Evolutionary conservation across 2,329 filamentous ascomycete genomes (phyloP).

Genomic region (Phoma herbarum): DNA sequence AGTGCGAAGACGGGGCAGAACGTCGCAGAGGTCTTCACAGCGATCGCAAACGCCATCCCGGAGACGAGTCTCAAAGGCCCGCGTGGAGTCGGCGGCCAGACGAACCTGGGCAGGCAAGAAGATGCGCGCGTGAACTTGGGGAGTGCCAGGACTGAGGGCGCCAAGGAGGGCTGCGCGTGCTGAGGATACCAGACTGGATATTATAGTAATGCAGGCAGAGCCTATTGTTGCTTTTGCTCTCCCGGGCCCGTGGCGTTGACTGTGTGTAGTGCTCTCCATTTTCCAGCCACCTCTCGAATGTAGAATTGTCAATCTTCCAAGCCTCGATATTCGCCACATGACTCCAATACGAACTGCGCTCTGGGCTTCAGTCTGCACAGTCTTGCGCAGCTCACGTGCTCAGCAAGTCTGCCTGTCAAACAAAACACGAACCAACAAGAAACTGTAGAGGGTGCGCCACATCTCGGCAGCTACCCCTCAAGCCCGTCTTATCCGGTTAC

Average conservation of each 20-base stretch:
- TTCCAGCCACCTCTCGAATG: not conserved
- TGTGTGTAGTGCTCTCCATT: slow-evolving; percentile 12
- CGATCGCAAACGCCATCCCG: slow-evolving; percentile 97
- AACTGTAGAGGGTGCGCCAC: slow-evolving; percentile 4
- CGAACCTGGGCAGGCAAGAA: slow-evolving; percentile 64
- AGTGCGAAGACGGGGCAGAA: slow-evolving; percentile 96
- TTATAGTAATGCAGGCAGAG: slow-evolving; percentile 18
- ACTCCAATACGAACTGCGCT: not conserved
- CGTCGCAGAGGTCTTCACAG: slow-evolving; percentile 95
- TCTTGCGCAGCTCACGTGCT: not conserved
- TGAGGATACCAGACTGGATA: slow-evolving; percentile 51
- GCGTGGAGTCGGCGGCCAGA: slow-evolving; percentile 70
- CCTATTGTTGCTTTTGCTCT: slow-evolving; percentile 8
- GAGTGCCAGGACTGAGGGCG: slow-evolving; percentile 73
- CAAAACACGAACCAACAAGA: not conserved
- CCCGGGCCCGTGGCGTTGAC: slow-evolving; percentile 1
- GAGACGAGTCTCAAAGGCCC: slow-evolving; percentile 94
- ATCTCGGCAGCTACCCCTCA: slow-evolving; percentile 3
- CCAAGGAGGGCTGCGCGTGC: slow-evolving; percentile 92
- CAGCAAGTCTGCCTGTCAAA: slow-evolving; percentile 1
- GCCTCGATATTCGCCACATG: not conserved
- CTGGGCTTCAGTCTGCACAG: not conserved
- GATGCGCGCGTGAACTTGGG: slow-evolving; percentile 83
- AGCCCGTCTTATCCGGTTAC: slow-evolving; percentile 11
- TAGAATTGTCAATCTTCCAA: not conserved